Conservation (phyloP, 306 rosid genomes). For the Cajanus cajan region DNA sequence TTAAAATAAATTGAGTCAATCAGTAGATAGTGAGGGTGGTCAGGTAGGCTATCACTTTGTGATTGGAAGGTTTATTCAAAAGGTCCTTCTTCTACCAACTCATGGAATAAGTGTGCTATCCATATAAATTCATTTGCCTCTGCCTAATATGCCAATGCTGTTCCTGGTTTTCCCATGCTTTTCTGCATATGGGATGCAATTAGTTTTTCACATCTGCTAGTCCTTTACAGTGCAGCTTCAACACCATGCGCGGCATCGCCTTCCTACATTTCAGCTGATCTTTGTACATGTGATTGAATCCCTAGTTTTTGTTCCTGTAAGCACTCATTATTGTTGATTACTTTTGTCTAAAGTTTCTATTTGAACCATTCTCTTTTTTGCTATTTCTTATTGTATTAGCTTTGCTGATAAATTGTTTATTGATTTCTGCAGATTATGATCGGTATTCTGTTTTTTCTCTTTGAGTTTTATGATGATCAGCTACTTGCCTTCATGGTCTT, state of each 20-base stretch:
- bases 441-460: constrained; percentile 91
- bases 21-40: neutral
- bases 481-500: constrained; percentile 93
- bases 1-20: constrained; percentile 12
- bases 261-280: constrained; percentile 94
- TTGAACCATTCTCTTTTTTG: neutral
- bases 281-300: constrained; percentile 99
- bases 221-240: constrained; percentile 97
- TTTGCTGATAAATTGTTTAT: constrained; percentile 30
- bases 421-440: constrained; percentile 87
- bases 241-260: constrained; percentile 96
- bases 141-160: constrained; percentile 8
- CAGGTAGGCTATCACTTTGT: neutral
- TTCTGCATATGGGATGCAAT: constrained; percentile 20
- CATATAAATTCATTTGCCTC: constrained; percentile 22
- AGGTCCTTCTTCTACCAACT: constrained; percentile 3
- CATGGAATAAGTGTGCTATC: constrained; percentile 18
- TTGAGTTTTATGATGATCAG: constrained; percentile 96
- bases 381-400: constrained; percentile 1
- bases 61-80: constrained; percentile 3
- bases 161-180: constrained; percentile 19
- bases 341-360: neutral
- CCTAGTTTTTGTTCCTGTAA: constrained; percentile 96
- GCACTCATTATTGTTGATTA: constrained; percentile 24
- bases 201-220: constrained; percentile 33